Percentiles rank a stretch among this genome's conserved stretches.
Evolutionary conservation across 257 asterid species (phyloP).

Genomic region (Thymus mandschuricus): DNA sequence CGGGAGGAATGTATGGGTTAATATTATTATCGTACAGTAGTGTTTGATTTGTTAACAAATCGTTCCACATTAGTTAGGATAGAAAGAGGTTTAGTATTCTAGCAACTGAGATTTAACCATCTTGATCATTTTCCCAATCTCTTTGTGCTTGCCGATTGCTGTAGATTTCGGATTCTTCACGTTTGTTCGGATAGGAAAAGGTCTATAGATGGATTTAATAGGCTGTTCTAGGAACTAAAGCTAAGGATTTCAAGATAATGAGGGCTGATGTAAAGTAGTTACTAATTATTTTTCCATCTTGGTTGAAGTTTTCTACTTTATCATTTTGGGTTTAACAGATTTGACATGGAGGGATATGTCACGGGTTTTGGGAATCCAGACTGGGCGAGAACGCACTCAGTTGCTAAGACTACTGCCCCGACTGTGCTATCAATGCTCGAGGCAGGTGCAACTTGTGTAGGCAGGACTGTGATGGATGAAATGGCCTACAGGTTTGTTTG

Average conservation of each 20-base stretch:
- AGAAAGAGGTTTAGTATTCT: too few species aligned
- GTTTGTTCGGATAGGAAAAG: not conserved
- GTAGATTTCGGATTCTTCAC: not conserved
- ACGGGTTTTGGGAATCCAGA: constrained; percentile 93
- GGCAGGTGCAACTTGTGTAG: constrained; percentile 89
- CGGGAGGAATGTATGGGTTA: too few species aligned
- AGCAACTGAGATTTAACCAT: too few species aligned
- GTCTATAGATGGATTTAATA: not conserved
- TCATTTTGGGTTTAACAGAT: constrained; percentile 43
- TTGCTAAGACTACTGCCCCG: constrained; percentile 68
- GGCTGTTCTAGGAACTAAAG: not conserved
- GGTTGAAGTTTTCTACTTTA: not conserved
- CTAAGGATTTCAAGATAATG: not conserved
- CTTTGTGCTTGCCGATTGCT: not conserved
- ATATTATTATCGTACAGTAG: too few species aligned
- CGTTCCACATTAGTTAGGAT: too few species aligned
- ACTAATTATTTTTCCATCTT: constrained; percentile 3
- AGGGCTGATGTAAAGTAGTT: not conserved
- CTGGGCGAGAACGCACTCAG: constrained; percentile 81
- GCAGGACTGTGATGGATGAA: constrained; percentile 92
- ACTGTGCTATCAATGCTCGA: constrained; percentile 56
- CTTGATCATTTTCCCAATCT: constrained; percentile 6
- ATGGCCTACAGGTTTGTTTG: constrained; percentile 89
- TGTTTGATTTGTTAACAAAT: too few species aligned
- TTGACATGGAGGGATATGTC: constrained; percentile 74